Base-by-base conservation (phyloP, 2,329 filamentous ascomycete species). In the Westerdykella sp. region DNA sequence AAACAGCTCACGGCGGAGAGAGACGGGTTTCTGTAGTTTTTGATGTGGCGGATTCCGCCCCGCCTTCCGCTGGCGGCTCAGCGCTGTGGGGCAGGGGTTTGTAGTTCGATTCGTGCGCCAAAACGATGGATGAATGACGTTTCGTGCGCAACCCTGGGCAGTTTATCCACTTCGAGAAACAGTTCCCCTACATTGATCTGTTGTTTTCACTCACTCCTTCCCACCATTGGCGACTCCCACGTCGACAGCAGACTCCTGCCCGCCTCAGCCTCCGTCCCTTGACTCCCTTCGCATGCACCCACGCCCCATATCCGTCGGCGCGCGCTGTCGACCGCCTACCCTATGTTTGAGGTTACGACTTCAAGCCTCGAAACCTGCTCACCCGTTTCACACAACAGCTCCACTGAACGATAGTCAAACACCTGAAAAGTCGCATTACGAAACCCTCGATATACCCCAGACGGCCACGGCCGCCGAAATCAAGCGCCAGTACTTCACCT, bases 401-500 rank as follows among this genome's bases (percentile, higher is more conserved):
- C 46, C 48, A 41, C 59, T 42, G 47, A 63, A 60, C 59, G 25
- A 28, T 9, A 28, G 25, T 28, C 25, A 28, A 12, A 61, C 65
- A 5, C 32, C 32, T 5, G 16, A 18, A 9, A 35, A 35, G 16
- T 15, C 32, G 48, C 85, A 95, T 70, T 98, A 98, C 68, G 85
- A 91, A 57, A 81, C 83, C 34, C 77, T 98, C 40, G 78, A 83
- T 34, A 67, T 98, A n/a, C 69, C 79, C 0, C 74, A 76, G 34
- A 77, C 78, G 50, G 90, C 91, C 34, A 80, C 85, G 13, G 70
- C 78, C 1, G 72, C 74, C 7, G 87, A 95, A 41, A 90, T 97
- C 48, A 97, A 97, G 69, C 91, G 86, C 84, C 70, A 80, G 64
- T 98, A 96, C 78, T 97, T 96, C 76, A 70, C 77, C 48, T 85